Percentiles rank a stretch among this genome's conserved stretches.
Conservation (phyloP, 1,139 yeast genomes). For the Diutina pseudorugosa region DNA sequence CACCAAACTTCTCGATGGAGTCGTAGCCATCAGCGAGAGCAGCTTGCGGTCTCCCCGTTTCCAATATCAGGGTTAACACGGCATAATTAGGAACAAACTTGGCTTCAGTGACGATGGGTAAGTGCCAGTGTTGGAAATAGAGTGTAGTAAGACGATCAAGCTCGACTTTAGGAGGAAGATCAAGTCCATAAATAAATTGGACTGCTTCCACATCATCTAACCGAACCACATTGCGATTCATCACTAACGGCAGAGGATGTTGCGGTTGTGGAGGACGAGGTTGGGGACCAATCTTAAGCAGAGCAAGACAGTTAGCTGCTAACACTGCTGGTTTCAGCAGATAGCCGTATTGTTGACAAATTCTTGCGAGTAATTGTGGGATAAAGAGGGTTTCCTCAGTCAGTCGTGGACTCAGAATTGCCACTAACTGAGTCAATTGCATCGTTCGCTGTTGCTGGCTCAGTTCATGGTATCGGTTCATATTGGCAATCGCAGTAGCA, state of each 20-base stretch:
- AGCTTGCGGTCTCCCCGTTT: slow-evolving; percentile 7
- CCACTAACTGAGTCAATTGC: slow-evolving; percentile 51
- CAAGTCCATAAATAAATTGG: slow-evolving; percentile 29
- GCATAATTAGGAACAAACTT: slow-evolving; percentile 49
- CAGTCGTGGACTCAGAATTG: slow-evolving; percentile 62
- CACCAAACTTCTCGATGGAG: slow-evolving; percentile 47
- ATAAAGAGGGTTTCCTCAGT: slow-evolving; percentile 68
- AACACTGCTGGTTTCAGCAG: slow-evolving; percentile 54
- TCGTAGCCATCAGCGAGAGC: slow-evolving; percentile 11
- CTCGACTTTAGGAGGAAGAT: slow-evolving; percentile 30
- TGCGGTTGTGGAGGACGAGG: background rate
- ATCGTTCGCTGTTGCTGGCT: slow-evolving; percentile 22
- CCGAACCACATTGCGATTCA: slow-evolving; percentile 5
- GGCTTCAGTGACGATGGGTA: slow-evolving; percentile 59
- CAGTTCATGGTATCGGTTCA: slow-evolving; percentile 31
- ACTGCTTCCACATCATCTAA: slow-evolving; percentile 25
- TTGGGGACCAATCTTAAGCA: slow-evolving; percentile 34
- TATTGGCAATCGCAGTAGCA: slow-evolving; percentile 52
- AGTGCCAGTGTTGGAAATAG: slow-evolving; percentile 75
- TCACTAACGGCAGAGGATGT: slow-evolving; percentile 7
- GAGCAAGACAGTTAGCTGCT: slow-evolving; percentile 59
- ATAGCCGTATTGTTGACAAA: slow-evolving; percentile 60
- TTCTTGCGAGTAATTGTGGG: slow-evolving; percentile 55
- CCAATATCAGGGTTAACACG: slow-evolving; percentile 31
- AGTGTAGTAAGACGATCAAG: slow-evolving; percentile 44